Conservation (phyloP, 305 asterid species). For the Fraxinus xanthoxyloides region DNA sequence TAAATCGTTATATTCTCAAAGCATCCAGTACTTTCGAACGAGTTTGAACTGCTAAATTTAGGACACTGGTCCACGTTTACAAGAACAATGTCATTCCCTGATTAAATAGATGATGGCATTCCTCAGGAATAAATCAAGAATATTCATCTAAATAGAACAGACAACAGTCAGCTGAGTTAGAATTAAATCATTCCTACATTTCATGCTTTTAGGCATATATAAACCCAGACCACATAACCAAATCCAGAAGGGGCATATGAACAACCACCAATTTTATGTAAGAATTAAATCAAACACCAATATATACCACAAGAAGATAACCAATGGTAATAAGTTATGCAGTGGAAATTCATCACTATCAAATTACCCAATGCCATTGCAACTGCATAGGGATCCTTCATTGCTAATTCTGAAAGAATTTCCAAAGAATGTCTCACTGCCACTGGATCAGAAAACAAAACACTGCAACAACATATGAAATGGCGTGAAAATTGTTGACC, state of each 20-base stretch:
- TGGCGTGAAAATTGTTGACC: conserved; percentile 12
- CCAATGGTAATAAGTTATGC: background rate
- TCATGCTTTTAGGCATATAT: background rate
- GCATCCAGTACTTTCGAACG: background rate
- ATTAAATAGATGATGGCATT: background rate
- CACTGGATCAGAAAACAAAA: conserved; percentile 90
- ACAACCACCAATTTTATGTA: conserved; percentile 6
- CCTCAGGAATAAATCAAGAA: background rate
- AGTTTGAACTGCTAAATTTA: background rate
- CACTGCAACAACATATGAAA: conserved; percentile 54
- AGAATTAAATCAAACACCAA: conserved; percentile 10
- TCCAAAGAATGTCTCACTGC: conserved; percentile 97
- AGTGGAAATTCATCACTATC: conserved; percentile 17
- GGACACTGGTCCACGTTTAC: background rate
- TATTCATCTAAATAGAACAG: conserved; percentile 5
- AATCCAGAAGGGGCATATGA: background rate
- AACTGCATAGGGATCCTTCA: conserved; percentile 89
- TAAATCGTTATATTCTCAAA: background rate
- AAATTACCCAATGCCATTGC: conserved; percentile 90
- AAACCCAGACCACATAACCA: background rate
- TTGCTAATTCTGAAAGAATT: conserved; percentile 78
- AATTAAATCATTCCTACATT: conserved; percentile 10
- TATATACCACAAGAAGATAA: conserved; percentile 18
- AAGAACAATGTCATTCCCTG: background rate
- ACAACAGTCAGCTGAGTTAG: background rate